Evolutionary conservation across 2,329 filamentous ascomycete species (phyloP), one percentile per base, ranked within the genome.

Genomic region (Ophiocordyceps camponoti-floridani): DNA sequence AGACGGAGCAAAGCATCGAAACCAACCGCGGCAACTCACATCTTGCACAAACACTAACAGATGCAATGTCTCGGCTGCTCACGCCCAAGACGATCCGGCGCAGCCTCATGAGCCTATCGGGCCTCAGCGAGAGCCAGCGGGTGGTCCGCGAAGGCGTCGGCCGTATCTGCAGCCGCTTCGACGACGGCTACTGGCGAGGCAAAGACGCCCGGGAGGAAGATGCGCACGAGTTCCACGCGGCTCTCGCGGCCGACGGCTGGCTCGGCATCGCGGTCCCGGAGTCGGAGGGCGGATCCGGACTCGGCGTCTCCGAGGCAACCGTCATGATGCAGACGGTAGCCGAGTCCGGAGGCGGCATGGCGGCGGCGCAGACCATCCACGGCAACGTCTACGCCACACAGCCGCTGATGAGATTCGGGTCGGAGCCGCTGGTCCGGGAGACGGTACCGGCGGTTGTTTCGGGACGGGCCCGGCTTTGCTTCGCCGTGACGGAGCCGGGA

Each of bases 321-420:
- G 83, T 89, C 72, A 88, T 91, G 83, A 73, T 91, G 67, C 84
- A 91, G 53, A 84, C 83, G 2, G 84, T 87, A 46, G 67, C 80
- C 0, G 81, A 87, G 62, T 79, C 75, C 1, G 84, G 85, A 0
- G 85, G 84, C 6, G 84, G 84, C 4, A 85, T 91, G 68, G 82
- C 82, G 0, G 75, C 75, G 1, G 74, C 76, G 2, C 73, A 79
- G 53, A 68, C 72, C 2, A 72, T 79, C 35, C 75, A 79, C 53
- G 73, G 72, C 41, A 79, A 79, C 47, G 77, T 86, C 13, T 85
- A 84, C 54, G 81, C 79, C 2, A 88, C 83, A 0, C 82, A 87
- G 56, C 73, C 75, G 30, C 67, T 91, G 2, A 79, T 82, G 1
- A 79, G 73, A 51, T 89, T 88, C 51, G 83, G 80, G 0, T 80